These are phyloP conservation scores for Elaeis oleifera DNA, from an alignment of 202 grass and related monocot species.

Conservation along the genomic window DNA sequence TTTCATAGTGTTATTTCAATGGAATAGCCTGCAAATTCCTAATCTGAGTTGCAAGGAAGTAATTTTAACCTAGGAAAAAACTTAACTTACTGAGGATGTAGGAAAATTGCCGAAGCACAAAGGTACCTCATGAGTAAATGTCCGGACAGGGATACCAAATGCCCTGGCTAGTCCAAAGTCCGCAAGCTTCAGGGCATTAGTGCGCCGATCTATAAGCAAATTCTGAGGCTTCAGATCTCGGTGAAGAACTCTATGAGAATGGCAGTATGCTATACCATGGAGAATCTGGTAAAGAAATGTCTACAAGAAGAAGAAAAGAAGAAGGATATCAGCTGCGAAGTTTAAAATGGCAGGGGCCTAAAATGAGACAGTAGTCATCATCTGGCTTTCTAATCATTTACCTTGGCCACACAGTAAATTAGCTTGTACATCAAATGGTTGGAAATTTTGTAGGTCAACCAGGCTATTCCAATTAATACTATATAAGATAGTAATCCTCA, in stretches of 20 bases:
- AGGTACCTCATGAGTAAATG: constrained; percentile 72
- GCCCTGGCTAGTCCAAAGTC: constrained; percentile 86
- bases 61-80: too few species aligned
- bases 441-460: too few species aligned
- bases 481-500: too few species aligned
- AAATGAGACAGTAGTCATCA: too few species aligned
- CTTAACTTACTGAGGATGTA: too few species aligned
- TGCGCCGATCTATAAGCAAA: constrained; percentile 63
- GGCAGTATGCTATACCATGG: constrained; percentile 69
- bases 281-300: constrained; percentile 86
- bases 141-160: constrained; percentile 71
- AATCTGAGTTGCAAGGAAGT: too few species aligned
- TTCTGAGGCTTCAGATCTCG: constrained; percentile 90
- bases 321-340: neutral
- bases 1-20: too few species aligned
- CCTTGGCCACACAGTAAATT: too few species aligned
- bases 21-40: too few species aligned
- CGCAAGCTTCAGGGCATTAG: constrained; percentile 67
- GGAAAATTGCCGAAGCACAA: neutral
- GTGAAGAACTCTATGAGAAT: constrained; percentile 86
- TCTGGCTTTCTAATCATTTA: too few species aligned
- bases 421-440: too few species aligned
- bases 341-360: neutral
- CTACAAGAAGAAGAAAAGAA: constrained; percentile 19
- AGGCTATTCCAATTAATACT: too few species aligned